Percentiles rank a stretch among this genome's conserved stretches.
phyloP scores from a whole-genome alignment of 352 stramenopile species.

The Phytophthora sp. region DNA sequence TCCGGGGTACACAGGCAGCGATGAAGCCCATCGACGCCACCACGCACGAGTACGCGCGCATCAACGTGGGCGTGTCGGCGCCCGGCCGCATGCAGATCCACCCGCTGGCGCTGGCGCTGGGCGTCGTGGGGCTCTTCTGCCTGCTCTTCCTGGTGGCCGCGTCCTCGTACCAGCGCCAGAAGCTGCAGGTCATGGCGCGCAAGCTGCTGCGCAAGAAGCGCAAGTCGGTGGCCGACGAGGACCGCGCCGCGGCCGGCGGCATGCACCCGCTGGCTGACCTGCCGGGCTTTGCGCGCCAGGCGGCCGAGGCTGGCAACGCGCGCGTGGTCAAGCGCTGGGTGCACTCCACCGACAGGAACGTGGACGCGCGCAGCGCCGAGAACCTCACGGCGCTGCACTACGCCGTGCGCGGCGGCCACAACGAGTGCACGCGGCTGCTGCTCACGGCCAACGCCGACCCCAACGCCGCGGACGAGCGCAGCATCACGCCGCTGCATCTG shows the following conservation, averaged over 20 bases:
- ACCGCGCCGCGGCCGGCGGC: slow-evolving; percentile 23
- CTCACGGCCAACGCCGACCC: slow-evolving; percentile 63
- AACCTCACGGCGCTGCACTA: slow-evolving; percentile 88
- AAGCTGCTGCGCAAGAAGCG: slow-evolving; percentile 79
- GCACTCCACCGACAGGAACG: slow-evolving; percentile 64
- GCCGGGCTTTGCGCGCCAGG: slow-evolving; percentile 67
- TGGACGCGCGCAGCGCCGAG: slow-evolving; percentile 72
- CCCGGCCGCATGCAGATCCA: slow-evolving; percentile 48
- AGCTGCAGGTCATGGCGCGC: slow-evolving; percentile 80
- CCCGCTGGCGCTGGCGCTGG: slow-evolving; percentile 69
- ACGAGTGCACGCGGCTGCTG: slow-evolving; percentile 76
- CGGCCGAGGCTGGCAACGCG: slow-evolving; percentile 74
- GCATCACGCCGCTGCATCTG: slow-evolving; percentile 79
- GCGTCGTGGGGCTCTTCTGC: slow-evolving; percentile 59
- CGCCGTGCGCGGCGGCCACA: slow-evolving; percentile 72
- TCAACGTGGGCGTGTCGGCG: slow-evolving; percentile 24
- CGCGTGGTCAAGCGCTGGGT: slow-evolving; percentile 86
- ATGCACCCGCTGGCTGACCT: slow-evolving; percentile 44
- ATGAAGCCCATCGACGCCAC: slow-evolving; percentile 37
- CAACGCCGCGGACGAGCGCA: slow-evolving; percentile 76
- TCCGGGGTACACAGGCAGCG: not conserved
- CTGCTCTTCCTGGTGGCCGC: slow-evolving; percentile 71
- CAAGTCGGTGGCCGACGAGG: slow-evolving; percentile 44
- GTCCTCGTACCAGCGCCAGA: slow-evolving; percentile 82
- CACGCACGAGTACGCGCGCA: slow-evolving; percentile 31